Evolutionary conservation across 2,329 filamentous ascomycete genomes (phyloP).

Genomic region (Chrysoporthe puriensis): DNA sequence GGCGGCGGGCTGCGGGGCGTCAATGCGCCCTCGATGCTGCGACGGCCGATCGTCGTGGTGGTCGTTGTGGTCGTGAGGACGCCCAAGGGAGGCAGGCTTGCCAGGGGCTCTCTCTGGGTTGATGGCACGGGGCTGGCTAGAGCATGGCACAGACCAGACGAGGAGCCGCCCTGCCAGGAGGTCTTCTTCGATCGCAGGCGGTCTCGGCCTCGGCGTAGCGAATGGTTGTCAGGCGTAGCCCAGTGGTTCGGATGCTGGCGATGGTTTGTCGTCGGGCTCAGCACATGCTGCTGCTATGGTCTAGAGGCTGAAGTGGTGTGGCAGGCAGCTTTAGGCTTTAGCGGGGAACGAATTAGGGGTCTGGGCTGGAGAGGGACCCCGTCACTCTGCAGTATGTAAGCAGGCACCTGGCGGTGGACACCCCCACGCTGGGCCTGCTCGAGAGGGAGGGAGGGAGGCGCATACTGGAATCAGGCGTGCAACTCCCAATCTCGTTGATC

Average conservation of each 20-base stretch:
- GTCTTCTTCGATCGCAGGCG: not conserved
- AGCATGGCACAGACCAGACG: not conserved
- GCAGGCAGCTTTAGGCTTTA: not conserved
- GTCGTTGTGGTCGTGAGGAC: not conserved
- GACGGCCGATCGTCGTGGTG: conserved; percentile 1
- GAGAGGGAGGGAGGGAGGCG: no score
- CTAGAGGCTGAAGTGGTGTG: not conserved
- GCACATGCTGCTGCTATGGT: not conserved
- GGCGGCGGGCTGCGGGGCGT: conserved; percentile 35
- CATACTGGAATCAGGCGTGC: no score
- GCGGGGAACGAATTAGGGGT: not conserved
- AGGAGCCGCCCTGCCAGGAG: not conserved
- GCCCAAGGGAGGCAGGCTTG: conserved; percentile 3
- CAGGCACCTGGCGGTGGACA: no score
- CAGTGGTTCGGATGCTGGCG: not conserved
- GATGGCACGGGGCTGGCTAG: conserved; percentile 1
- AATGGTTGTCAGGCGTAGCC: no score
- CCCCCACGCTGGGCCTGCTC: no score
- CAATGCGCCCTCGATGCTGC: conserved; percentile 25
- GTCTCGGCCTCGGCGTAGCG: not conserved
- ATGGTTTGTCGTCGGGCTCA: conserved; percentile 5
- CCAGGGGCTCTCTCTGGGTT: conserved; percentile 11
- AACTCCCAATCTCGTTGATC: no score
- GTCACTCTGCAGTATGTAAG: not conserved
- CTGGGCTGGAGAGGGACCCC: not conserved